phyloP scores from a whole-genome alignment of 257 asterid genomes.

The Nicotiana sylvestris region DNA sequence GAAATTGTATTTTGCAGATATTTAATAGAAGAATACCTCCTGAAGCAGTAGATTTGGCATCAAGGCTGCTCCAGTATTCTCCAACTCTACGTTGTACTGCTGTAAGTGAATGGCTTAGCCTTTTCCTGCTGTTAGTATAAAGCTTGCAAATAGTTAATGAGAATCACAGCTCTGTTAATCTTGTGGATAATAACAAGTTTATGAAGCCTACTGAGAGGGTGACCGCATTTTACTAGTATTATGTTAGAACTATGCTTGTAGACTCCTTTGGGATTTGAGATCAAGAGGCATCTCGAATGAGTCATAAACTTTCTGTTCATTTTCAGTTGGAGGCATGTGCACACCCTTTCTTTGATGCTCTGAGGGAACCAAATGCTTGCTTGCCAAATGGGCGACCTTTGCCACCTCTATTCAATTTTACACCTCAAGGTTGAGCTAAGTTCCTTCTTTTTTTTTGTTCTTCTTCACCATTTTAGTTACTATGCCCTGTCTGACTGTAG shows the following conservation, averaged over 20 bases:
- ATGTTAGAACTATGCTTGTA: neutral
- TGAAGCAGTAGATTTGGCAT: slow-evolving; percentile 81
- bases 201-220: neutral
- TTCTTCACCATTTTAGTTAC: neutral
- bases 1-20: slow-evolving; percentile 34
- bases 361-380: slow-evolving; percentile 53
- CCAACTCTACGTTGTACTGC: slow-evolving; percentile 74
- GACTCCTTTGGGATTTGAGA: neutral
- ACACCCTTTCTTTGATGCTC: slow-evolving; percentile 70
- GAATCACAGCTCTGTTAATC: neutral
- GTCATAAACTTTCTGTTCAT: neutral
- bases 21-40: slow-evolving; percentile 76
- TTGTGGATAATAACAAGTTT: neutral
- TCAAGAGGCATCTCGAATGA: neutral
- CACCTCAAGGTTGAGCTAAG: slow-evolving; percentile 49
- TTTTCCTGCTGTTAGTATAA: neutral
- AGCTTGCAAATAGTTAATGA: neutral
- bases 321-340: slow-evolving; percentile 59
- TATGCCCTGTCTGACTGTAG: neutral
- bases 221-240: neutral
- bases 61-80: slow-evolving; percentile 78
- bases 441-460: neutral
- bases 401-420: slow-evolving; percentile 78
- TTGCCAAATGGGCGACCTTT: slow-evolving; percentile 72
- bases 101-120: slow-evolving; percentile 41